phyloP scores from a whole-genome alignment of 2,329 filamentous ascomycete genomes.

The Tolypocladium nubicola region DNA sequence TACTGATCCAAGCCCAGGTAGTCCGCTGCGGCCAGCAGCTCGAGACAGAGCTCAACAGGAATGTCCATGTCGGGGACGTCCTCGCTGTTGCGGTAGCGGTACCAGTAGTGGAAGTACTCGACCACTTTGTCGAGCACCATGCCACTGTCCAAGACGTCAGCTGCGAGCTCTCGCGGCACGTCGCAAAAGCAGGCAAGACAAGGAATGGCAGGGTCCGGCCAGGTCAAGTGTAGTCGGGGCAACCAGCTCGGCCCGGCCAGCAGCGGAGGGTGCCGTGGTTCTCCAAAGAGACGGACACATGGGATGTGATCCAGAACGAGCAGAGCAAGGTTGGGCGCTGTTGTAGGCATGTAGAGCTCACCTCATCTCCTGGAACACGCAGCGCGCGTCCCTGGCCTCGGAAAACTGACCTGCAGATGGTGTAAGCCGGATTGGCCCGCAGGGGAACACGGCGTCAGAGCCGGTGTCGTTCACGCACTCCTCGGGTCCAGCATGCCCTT shows the following conservation, averaged over 20 bases:
- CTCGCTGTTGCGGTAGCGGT: constrained; percentile 58
- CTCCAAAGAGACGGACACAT: constrained; percentile 26
- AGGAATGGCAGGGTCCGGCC: constrained; percentile 21
- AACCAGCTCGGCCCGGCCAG: constrained; percentile 35
- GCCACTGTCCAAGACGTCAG: constrained; percentile 37
- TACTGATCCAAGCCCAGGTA: constrained; percentile 58
- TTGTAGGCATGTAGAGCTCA: constrained; percentile 30
- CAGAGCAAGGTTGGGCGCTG: neutral
- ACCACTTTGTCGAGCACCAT: constrained; percentile 69
- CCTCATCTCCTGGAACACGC: constrained; percentile 64
- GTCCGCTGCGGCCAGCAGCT: constrained; percentile 68
- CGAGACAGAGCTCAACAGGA: constrained; percentile 66
- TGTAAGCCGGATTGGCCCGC: constrained; percentile 2
- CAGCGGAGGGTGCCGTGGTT: constrained; percentile 21
- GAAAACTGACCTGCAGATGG: constrained; percentile 44
- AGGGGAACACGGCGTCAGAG: neutral
- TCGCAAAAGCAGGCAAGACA: constrained; percentile 1
- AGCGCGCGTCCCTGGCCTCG: constrained; percentile 54
- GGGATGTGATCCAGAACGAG: neutral
- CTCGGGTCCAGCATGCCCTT: constrained; percentile 63
- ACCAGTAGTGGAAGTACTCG: constrained; percentile 77
- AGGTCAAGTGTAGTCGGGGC: constrained; percentile 54
- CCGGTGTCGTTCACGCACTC: constrained; percentile 32
- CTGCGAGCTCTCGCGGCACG: neutral
- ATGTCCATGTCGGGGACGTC: constrained; percentile 76